phyloP scores from a whole-genome alignment of 2,329 filamentous ascomycete species.

The Alternaria viburni region DNA sequence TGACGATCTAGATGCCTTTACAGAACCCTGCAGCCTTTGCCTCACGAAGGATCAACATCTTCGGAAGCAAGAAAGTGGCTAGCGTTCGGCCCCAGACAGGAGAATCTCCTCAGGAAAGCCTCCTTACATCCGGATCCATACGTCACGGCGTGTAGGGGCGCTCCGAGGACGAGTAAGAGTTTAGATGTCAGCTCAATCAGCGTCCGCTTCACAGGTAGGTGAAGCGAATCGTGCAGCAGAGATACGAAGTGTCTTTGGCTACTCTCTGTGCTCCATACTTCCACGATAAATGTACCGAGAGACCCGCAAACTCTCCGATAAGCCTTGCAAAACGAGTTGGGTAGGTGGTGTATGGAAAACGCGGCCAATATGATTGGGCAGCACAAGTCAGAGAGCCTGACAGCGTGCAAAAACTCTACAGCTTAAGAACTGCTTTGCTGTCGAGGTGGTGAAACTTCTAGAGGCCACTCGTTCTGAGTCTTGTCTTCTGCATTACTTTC shows the following conservation, averaged over 20 bases:
- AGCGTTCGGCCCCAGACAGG: not conserved
- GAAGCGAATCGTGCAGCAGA: not conserved
- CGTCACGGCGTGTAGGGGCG: not conserved
- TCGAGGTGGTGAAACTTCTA: not conserved
- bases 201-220: not conserved
- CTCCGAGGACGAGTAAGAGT: not conserved
- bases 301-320: constrained; percentile 4
- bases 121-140: not conserved
- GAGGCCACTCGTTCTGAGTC: not conserved
- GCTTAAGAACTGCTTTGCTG: not conserved
- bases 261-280: not conserved
- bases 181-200: not conserved
- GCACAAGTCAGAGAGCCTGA: not conserved
- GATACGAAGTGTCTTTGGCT: not conserved
- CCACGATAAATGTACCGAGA: constrained; percentile 2
- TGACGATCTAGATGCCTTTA: not conserved
- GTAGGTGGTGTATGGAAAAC: not conserved
- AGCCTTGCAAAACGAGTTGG: not conserved
- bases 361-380: not conserved
- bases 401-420: not conserved
- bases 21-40: not conserved
- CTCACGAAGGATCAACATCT: not conserved
- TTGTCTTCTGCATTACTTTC: not conserved
- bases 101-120: not conserved
- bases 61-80: not conserved